These are phyloP conservation scores for Phalaenopsis aphrodite DNA, from an alignment of 106 monocot genomes.

Conservation along the genomic window DNA sequence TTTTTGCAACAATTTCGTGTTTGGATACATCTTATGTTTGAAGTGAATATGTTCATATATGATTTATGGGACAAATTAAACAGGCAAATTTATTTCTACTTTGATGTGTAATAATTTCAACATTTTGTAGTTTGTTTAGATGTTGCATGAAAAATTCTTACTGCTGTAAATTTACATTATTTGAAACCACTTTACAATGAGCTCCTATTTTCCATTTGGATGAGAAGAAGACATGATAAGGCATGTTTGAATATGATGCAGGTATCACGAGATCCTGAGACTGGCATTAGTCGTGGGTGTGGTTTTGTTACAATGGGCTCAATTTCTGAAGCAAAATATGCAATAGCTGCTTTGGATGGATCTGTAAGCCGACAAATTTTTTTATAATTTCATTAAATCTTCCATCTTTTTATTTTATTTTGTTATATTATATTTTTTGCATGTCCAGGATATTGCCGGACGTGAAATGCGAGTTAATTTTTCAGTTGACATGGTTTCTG, in stretches of 20 bases:
- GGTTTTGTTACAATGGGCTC: slow-evolving; percentile 72
- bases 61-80: background rate
- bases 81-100: background rate
- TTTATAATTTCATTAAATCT: background rate
- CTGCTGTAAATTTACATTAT: background rate
- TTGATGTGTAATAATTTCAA: background rate
- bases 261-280: slow-evolving; percentile 59
- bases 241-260: slow-evolving; percentile 13
- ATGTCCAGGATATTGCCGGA: slow-evolving; percentile 53
- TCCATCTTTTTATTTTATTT: background rate
- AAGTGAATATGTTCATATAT: background rate
- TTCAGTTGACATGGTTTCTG: slow-evolving; percentile 57
- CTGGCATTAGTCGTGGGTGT: slow-evolving; percentile 64
- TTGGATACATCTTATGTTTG: background rate
- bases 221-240: background rate
- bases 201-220: background rate
- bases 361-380: slow-evolving; percentile 29
- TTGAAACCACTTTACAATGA: background rate
- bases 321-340: slow-evolving; percentile 56
- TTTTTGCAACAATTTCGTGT: background rate
- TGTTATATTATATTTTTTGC: background rate
- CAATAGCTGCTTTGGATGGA: slow-evolving; percentile 65
- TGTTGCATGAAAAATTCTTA: background rate
- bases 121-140: background rate
- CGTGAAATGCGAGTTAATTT: slow-evolving; percentile 77